These are phyloP conservation scores for Pestalotiopsis sp. DNA, from an alignment of 2,329 filamentous ascomycete species.

Conservation along the genomic window DNA sequence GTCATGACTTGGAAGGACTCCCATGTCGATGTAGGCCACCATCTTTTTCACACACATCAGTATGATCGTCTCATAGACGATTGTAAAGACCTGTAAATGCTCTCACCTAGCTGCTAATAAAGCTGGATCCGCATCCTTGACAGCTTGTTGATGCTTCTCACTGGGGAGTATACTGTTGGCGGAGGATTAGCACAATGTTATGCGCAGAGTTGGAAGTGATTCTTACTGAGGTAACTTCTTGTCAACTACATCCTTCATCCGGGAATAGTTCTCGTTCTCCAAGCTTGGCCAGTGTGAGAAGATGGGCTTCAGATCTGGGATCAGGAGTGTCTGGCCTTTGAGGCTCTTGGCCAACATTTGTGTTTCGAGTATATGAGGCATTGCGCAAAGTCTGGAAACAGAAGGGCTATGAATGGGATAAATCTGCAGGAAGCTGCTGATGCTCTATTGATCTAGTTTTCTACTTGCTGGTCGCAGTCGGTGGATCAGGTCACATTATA, in stretches of 20 bases:
- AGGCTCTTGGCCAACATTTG: slow-evolving; percentile 22
- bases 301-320: slow-evolving; percentile 27
- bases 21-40: slow-evolving; percentile 25
- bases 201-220: slow-evolving; percentile 14
- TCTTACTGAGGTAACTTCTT: slow-evolving; percentile 21
- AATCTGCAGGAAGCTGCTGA: background rate
- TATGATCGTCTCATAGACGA: background rate
- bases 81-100: background rate
- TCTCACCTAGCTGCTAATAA: slow-evolving; percentile 28
- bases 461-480: background rate
- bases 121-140: slow-evolving; percentile 23
- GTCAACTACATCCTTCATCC: slow-evolving; percentile 20
- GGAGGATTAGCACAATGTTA: background rate
- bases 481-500: background rate
- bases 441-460: background rate
- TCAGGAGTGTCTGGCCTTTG: slow-evolving; percentile 18
- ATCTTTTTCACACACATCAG: slow-evolving; percentile 16
- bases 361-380: slow-evolving; percentile 24
- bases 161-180: slow-evolving; percentile 3
- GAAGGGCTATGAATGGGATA: background rate
- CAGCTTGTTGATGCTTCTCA: slow-evolving; percentile 15
- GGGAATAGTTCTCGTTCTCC: slow-evolving; percentile 23
- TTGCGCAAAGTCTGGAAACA: background rate
- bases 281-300: slow-evolving; percentile 26
- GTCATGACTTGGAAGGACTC: slow-evolving; percentile 23